phyloP scores from a whole-genome alignment of 148 eudicot genomes.

The Camellia granthamiana region DNA sequence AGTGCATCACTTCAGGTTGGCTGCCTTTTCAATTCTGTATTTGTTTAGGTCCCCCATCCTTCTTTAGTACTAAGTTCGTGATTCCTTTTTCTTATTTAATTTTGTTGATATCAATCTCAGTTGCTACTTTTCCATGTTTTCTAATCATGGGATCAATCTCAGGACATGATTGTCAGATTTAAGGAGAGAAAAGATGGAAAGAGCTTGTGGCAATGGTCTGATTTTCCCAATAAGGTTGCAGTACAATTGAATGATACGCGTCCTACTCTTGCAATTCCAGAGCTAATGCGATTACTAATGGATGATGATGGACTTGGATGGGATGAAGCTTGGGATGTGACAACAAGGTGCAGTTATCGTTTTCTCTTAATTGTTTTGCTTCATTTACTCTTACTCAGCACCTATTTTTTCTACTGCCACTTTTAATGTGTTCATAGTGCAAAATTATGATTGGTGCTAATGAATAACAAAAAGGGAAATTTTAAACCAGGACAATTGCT shows the following conservation, averaged over 20 bases:
- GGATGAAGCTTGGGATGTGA: constrained; percentile 98
- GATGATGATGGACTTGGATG: constrained; percentile 97
- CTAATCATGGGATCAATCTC: constrained; percentile 23
- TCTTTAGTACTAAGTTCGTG: constrained; percentile 1
- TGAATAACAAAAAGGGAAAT: not conserved
- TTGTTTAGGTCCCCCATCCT: not conserved
- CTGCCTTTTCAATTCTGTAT: constrained; percentile 4
- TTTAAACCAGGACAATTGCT: constrained; percentile 81
- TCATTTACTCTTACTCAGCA: not conserved
- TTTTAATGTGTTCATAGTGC: not conserved
- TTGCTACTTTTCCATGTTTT: constrained; percentile 2
- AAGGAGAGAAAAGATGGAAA: constrained; percentile 74
- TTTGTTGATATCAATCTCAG: not conserved
- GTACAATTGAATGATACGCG: constrained; percentile 98
- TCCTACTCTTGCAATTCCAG: constrained; percentile 96
- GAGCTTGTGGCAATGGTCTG: constrained; percentile 63
- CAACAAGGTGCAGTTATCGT: constrained; percentile 44
- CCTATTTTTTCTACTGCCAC: constrained; percentile 8
- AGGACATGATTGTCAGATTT: constrained; percentile 90
- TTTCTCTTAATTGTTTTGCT: not conserved
- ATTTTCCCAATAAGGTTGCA: constrained; percentile 91
- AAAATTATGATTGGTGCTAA: constrained; percentile 9
- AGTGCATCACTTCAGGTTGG: constrained; percentile 99
- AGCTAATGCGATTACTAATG: constrained; percentile 91
- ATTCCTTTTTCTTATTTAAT: not conserved